Evolutionary conservation across 441 rosid species (phyloP), one percentile per base, ranked within the genome.

Genomic region (Gossypium gossypioides): DNA sequence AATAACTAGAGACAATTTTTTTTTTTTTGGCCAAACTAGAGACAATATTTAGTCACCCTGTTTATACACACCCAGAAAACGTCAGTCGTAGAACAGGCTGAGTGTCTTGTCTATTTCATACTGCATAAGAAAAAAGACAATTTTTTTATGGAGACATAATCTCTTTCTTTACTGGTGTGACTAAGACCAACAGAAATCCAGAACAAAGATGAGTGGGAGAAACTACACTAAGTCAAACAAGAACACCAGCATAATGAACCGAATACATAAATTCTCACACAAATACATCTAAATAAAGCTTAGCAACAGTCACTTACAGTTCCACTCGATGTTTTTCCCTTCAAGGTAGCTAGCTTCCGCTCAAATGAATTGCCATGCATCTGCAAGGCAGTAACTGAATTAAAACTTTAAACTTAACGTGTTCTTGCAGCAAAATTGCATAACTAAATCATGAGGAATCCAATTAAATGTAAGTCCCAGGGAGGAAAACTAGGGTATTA

Each of bases 281-380:
- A 66, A 22, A 55, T 21, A 68, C 25, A 44, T 55, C 25, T 63
- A 48, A 16, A 9, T 42, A 63, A 32, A 71, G 67, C 8, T 75
- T 66, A 4, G n/a, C 5, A 48, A 66, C 65, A 73, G 65, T 52
- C 32, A 73, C 85, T 80, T 87, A 89, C 98, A 48, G 87, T 90
- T 40, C 75, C 75, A 71, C 68, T 79, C 75, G 83, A 86, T 42
- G 82, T 77, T 77, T 83, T 86, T 74, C 93, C 95, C 82, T 89
- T 91, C 61, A 93, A 80, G 74, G 84, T 76, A 69, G 82, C 86
- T 40, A 93, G 96, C 83, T 90, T 93, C 81, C 96, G 81, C 80
- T 93, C 93, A 77, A 89, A 93, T 21, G 98, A 93, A 85, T 93
- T 89, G 44, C 98, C 97, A 75, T 80, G 92, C 93, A 93, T 85